Base-by-base conservation (phyloP, 192 early-diverging fungal species). In the Backusella psychrophila region DNA sequence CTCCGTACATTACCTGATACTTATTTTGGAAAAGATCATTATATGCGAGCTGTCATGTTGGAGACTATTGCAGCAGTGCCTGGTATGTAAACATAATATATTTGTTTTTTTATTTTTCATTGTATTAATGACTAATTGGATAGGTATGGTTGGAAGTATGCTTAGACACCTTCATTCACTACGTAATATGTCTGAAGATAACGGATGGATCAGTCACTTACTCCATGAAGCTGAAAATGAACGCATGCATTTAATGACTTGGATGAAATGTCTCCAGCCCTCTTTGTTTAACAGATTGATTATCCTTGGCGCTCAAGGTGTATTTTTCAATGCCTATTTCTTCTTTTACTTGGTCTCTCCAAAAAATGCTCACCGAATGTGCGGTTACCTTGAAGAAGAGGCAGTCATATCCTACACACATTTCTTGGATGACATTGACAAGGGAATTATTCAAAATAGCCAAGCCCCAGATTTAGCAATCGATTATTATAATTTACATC, bases 221-320 rank as follows among this genome's bases (percentile, higher is more conserved):
- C 84, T 97, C 46, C 94, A 96, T 73, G 95, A 98, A 82, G 96
- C 97, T 8, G 94, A 98, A 78, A 97, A 97, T 83, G 96, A 96
- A 80, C 79, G 93, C 31, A 90, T 91, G 87, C 73, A 77, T 74
- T 72, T 76, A 21, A 75, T 76, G 73, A 95, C 92, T 6, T 95
- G 92, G 92, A 94, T 93, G 90, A 90, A 90, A 69, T 80, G 91
- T 33, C 80, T 89, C 42, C 84, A 91, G 71, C 93, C 93, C 1
- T 87, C 83, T 9, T 33, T 88, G 0, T 87, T 84, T 74, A 90
- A 95, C 73, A 83, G 93, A 15, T 74, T 83, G 2, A 75, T 94
- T 26, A 93, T 98, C 17, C 83, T 92, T 11, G 81, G 89, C 6
- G 92, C 88, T 34, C 97, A 98, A 81, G 95, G 94, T 46, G 88